Evolutionary conservation across 164 flowering plant genomes (phyloP), one percentile per base, ranked within the genome.

Genomic region (Litsea cubeba): DNA sequence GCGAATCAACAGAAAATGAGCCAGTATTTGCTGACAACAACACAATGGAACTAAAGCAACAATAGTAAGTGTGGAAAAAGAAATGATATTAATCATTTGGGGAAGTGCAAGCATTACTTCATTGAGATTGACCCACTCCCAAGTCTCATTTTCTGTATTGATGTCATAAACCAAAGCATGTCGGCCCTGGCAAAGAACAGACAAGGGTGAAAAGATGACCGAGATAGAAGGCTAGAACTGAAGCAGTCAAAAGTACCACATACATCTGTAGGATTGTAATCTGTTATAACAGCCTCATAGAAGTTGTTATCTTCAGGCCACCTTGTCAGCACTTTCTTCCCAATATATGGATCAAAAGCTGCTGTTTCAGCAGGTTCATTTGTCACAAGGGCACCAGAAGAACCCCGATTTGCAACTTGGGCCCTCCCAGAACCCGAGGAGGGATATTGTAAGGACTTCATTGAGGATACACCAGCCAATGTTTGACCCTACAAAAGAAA

Each of bases 301-400:
- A 96, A 96, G 80, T 85, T 87, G 79, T 90, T 89, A 81, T 94
- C 97, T 50, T 87, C 99, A 74, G 99, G 99, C 98, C 98, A 96
- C 77, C 93, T 88, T 23, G 92, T 94, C 94, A 85, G 81, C 74
- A 96, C 93, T 85, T 89, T 92, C 79, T 88, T 84, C 62, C 99
- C 99, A 76, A 92, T 76, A 32, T 91, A 80, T 54, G 88, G 82
- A 82, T 89, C 89, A 76, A 70, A 74, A 5, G 78, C 65, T 73
- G 85, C 82, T 70, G 83, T 81, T 71, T 86, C 89, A 69, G 87
- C 79, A 79, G 82, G 76, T 74, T 88, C 92, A 80, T 84, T 83
- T 69, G 83, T 65, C 22, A 81, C 72, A 78, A 83, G 83, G 54
- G 86, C 85, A 68, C 87, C 89, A 11, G 87, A 73, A 69, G 88